Conservation (phyloP, 2,329 filamentous ascomycete species). For the Metarhizium humberi region DNA sequence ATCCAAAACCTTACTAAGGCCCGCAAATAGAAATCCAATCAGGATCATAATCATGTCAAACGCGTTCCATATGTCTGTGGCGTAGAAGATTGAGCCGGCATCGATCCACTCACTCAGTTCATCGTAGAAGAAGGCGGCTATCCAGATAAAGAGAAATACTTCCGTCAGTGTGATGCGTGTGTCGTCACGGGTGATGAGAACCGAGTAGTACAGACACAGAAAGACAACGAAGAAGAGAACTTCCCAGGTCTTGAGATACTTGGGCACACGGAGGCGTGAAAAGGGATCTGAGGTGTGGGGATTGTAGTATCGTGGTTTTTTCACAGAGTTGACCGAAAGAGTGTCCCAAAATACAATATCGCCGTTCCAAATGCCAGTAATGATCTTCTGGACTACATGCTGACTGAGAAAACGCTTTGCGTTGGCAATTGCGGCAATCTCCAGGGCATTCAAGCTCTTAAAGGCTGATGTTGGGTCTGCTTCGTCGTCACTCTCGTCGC, state of each 20-base stretch:
- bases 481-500: conserved; percentile 31
- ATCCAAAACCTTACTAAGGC: conserved; percentile 49
- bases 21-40: conserved; percentile 61
- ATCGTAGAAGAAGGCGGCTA: conserved; percentile 80
- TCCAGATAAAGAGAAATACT: conserved; percentile 71
- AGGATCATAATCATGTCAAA: conserved; percentile 67
- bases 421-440: conserved; percentile 72
- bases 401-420: conserved; percentile 82
- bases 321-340: conserved; percentile 62
- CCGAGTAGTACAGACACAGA: conserved; percentile 74
- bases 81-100: conserved; percentile 78
- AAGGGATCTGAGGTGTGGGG: conserved; percentile 58
- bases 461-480: conserved; percentile 63
- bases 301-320: conserved; percentile 71
- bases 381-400: conserved; percentile 69
- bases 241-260: conserved; percentile 79
- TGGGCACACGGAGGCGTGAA: conserved; percentile 66
- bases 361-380: conserved; percentile 78
- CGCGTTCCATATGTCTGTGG: conserved; percentile 72
- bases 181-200: conserved; percentile 65
- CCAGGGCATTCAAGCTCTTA: conserved; percentile 72
- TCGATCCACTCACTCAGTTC: conserved; percentile 78
- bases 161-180: conserved; percentile 59
- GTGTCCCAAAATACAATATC: conserved; percentile 82
- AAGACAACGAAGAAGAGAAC: conserved; percentile 72